phyloP scores from a whole-genome alignment of 1,284 basidiomycete species.

The Rhodotorula sp. region DNA sequence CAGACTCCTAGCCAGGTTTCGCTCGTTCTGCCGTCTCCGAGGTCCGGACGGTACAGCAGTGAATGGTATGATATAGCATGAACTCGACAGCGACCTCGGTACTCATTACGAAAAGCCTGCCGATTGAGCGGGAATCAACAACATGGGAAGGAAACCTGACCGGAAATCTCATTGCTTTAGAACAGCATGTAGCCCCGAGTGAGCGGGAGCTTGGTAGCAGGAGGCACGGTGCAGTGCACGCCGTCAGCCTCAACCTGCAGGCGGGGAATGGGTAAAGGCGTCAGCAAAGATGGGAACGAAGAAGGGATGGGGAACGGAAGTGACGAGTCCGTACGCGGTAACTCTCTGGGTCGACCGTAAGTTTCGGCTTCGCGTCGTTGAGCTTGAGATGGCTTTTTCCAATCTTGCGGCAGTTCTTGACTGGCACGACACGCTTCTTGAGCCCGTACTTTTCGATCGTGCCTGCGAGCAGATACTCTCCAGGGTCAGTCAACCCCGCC shows the following conservation, averaged over 20 bases:
- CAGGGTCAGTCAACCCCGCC: neutral
- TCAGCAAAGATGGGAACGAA: neutral
- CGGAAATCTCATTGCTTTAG: neutral
- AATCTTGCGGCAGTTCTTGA: conserved; percentile 71
- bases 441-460: conserved; percentile 69
- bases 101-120: no score
- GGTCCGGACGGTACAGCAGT: neutral
- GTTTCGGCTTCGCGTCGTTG: conserved; percentile 75
- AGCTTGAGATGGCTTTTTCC: conserved; percentile 90
- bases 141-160: neutral
- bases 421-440: conserved; percentile 70
- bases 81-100: no score
- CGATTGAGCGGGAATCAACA: no score
- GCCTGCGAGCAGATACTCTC: conserved; percentile 46
- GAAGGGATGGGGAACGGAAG: no score
- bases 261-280: neutral
- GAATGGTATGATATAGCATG: neutral
- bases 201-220: conserved; percentile 70
- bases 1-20: neutral
- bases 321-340: conserved; percentile 54
- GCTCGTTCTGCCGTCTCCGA: neutral
- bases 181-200: conserved; percentile 48
- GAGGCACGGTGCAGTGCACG: conserved; percentile 67
- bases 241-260: conserved; percentile 77
- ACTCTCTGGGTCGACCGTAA: conserved; percentile 88